These are phyloP conservation scores for Withania somnifera DNA, from an alignment of 305 asterid species.

Conservation along the genomic window DNA sequence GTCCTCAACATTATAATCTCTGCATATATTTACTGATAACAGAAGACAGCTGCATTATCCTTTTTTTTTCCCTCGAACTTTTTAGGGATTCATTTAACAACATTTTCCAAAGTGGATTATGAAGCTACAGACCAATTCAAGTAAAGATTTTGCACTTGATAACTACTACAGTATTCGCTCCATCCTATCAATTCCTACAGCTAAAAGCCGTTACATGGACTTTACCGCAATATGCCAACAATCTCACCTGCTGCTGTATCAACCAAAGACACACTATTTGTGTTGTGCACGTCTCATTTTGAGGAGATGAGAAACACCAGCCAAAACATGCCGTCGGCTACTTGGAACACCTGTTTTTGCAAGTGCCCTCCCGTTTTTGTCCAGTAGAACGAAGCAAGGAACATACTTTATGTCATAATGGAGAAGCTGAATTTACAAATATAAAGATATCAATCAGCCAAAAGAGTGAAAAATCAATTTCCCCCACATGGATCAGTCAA, in stretches of 20 bases:
- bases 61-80: too few relatives aligned
- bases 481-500: not conserved
- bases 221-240: not conserved
- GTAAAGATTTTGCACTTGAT: not conserved
- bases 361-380: conserved; percentile 62
- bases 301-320: conserved; percentile 84
- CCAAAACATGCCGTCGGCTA: conserved; percentile 71
- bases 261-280: not conserved
- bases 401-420: conserved; percentile 78
- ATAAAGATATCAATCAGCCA: not conserved
- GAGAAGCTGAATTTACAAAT: conserved; percentile 48
- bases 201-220: not conserved
- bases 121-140: not conserved
- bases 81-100: not conserved
- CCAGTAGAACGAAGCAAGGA: conserved; percentile 82
- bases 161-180: not conserved
- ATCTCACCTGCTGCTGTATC: not conserved
- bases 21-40: too few relatives aligned
- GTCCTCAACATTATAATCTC: too few relatives aligned
- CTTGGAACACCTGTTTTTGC: conserved; percentile 80
- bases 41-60: too few relatives aligned
- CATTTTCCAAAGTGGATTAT: not conserved
- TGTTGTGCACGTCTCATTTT: conserved; percentile 37
- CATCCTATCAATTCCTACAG: not conserved
- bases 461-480: not conserved